Conservation (phyloP, 2,329 filamentous ascomycete species). For the Talaromyces sp. region DNA sequence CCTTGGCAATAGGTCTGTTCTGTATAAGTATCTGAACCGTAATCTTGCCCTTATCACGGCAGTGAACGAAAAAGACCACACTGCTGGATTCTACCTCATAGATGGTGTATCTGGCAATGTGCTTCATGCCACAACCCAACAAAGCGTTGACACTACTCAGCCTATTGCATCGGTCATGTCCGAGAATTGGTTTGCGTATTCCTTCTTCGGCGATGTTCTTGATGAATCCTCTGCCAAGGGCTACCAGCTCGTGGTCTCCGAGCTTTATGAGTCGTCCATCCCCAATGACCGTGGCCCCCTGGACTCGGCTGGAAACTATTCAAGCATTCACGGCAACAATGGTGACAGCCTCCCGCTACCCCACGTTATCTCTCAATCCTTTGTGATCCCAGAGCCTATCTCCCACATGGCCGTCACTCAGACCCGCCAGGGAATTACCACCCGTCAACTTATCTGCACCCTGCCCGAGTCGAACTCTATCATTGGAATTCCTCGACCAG, state of each 20-base stretch:
- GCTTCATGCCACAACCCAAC: conserved; percentile 70
- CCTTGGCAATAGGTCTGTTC: conserved; percentile 84
- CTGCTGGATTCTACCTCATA: conserved; percentile 74
- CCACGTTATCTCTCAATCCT: conserved; percentile 77
- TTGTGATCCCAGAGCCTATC: conserved; percentile 77
- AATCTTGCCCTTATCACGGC: conserved; percentile 79
- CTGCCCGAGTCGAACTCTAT: conserved; percentile 74
- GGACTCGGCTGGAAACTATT: conserved; percentile 70
- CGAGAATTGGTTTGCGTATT: conserved; percentile 95
- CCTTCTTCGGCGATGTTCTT: conserved; percentile 64
- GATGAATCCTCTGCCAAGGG: conserved; percentile 66
- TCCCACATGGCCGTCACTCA: conserved; percentile 79
- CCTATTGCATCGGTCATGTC: conserved; percentile 77
- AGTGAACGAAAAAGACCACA: conserved; percentile 56
- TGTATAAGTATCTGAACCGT: conserved; percentile 95
- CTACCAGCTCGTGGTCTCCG: conserved; percentile 81
- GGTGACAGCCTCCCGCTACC: conserved; percentile 65
- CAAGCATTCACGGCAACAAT: conserved; percentile 65
- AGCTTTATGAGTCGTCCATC: conserved; percentile 84
- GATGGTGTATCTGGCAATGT: conserved; percentile 85
- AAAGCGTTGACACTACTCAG: conserved; percentile 72
- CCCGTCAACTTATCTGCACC: conserved; percentile 77
- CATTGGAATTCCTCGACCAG: conserved; percentile 73
- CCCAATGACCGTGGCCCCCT: conserved; percentile 84
- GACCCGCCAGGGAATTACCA: conserved; percentile 89